These are phyloP conservation scores for Herpotrichia juniperi DNA, from an alignment of 2,329 filamentous ascomycete species.

Conservation along the genomic window DNA sequence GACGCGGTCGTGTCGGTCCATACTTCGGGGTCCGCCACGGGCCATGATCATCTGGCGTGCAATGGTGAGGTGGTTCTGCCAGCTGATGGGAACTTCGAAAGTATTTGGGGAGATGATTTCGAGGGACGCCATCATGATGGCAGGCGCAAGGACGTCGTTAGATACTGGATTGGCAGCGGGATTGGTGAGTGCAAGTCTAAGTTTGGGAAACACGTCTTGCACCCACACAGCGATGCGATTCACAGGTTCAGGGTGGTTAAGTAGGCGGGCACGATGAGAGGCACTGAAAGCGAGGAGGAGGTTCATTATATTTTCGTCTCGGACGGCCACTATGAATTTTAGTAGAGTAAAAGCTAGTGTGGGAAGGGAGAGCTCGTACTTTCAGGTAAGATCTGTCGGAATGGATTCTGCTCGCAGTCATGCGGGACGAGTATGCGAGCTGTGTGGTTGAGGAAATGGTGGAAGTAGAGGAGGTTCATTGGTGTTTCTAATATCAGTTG, in stretches of 20 bases:
- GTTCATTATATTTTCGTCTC: slow-evolving; percentile 74
- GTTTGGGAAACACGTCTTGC: slow-evolving; percentile 74
- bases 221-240: slow-evolving; percentile 83
- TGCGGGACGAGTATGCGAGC: slow-evolving; percentile 69
- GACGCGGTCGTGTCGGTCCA: slow-evolving; percentile 58
- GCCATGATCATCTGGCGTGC: slow-evolving; percentile 77
- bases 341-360: slow-evolving; percentile 26
- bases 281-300: slow-evolving; percentile 82
- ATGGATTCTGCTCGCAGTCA: slow-evolving; percentile 66
- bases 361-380: slow-evolving; percentile 54
- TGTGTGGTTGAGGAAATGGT: slow-evolving; percentile 80
- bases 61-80: slow-evolving; percentile 79
- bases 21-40: slow-evolving; percentile 64
- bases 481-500: slow-evolving; percentile 68
- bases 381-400: slow-evolving; percentile 65
- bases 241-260: slow-evolving; percentile 74
- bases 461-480: slow-evolving; percentile 80
- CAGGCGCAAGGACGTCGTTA: slow-evolving; percentile 76
- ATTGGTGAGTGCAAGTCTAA: slow-evolving; percentile 70
- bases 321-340: slow-evolving; percentile 64
- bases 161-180: slow-evolving; percentile 62
- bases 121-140: slow-evolving; percentile 83
- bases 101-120: slow-evolving; percentile 84
- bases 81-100: slow-evolving; percentile 79
- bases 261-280: slow-evolving; percentile 77